Percentiles rank a stretch among this genome's conserved stretches.
Conservation (phyloP, 129 eudicot genomes). For the Centella asiatica region DNA sequence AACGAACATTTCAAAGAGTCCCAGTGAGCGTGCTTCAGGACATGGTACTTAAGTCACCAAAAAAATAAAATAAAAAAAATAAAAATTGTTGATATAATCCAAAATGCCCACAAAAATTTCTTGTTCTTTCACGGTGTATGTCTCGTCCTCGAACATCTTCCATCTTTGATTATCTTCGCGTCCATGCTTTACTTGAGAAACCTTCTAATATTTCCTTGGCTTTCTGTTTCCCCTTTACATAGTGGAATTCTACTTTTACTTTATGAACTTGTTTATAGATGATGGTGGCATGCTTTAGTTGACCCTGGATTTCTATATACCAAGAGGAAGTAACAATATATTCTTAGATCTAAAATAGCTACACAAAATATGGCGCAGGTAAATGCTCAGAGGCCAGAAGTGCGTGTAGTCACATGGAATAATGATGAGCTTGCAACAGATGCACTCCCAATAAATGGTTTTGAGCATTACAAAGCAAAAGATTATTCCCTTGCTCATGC, state of each 20-base stretch:
- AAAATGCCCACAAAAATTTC: background rate
- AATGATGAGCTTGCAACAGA: constrained; percentile 97
- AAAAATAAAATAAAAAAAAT: no score
- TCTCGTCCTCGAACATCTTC: no score
- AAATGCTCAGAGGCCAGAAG: constrained; percentile 99
- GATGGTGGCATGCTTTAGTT: background rate
- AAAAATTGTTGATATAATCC: background rate
- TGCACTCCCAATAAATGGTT: constrained; percentile 92
- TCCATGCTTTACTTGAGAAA: background rate
- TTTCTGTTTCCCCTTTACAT: background rate
- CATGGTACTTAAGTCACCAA: background rate
- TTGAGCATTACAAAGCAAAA: constrained; percentile 96
- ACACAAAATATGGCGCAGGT: constrained; percentile 49
- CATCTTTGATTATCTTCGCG: no score
- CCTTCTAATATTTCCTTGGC: background rate
- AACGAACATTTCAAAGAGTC: background rate
- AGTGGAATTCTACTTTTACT: background rate
- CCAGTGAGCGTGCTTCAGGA: background rate
- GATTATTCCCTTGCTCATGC: constrained; percentile 94
- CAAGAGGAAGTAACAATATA: background rate
- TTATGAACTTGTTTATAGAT: background rate
- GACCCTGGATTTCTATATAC: background rate
- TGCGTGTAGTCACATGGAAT: constrained; percentile 91
- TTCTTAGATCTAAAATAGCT: background rate
- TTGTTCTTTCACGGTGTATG: no score